Conservation (phyloP, 192 early-diverging fungal species). For the Gigaspora rosea region DNA sequence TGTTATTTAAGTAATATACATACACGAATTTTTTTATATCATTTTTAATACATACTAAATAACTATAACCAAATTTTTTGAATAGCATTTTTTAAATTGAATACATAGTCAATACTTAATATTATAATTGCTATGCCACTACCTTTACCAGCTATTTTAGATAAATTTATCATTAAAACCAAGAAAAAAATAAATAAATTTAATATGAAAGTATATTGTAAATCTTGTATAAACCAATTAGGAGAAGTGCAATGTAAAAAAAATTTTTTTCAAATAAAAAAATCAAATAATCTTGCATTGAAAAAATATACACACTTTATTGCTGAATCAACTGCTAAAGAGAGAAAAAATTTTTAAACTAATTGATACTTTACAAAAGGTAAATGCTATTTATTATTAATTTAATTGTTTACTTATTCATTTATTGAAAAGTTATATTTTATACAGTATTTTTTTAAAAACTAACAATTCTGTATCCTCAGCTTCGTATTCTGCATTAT, state of each 20-base stretch:
- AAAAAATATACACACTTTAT: not conserved
- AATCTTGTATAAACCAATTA: not conserved
- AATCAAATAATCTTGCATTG: not conserved
- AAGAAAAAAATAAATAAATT: slow-evolving; percentile 1
- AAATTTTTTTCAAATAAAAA: not conserved
- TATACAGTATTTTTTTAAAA: not conserved
- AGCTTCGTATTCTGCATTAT: not conserved
- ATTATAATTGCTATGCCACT: too few species aligned
- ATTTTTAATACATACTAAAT: too few species aligned
- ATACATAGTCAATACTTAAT: too few species aligned
- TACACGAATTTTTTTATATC: too few species aligned
- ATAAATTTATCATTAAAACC: not conserved
- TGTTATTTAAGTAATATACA: too few species aligned
- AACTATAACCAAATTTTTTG: too few species aligned
- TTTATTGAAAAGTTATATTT: not conserved
- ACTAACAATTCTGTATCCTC: not conserved
- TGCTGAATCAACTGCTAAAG: not conserved
- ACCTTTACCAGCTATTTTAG: slow-evolving; percentile 1
- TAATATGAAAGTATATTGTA: slow-evolving; percentile 5
- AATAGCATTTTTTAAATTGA: too few species aligned
- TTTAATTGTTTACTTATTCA: not conserved
- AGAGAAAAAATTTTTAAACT: not conserved
- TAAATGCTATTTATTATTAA: not conserved
- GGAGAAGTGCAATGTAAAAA: not conserved
- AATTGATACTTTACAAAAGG: not conserved